Evolutionary conservation across 179 eudicot genomes (phyloP).

Genomic region (Amaranthus tricolor): DNA sequence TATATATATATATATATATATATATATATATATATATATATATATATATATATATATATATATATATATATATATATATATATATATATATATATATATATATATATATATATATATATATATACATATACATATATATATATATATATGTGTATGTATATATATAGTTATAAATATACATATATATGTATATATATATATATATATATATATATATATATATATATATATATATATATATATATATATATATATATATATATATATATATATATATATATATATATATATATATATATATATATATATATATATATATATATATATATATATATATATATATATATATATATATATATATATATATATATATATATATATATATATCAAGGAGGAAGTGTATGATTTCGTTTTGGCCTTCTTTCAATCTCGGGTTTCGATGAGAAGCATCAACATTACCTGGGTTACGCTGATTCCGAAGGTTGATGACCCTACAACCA

Average conservation of each 20-base stretch:
- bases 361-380: background rate
- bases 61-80: background rate
- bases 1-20: background rate
- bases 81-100: background rate
- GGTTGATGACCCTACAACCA: no score
- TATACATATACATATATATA: background rate
- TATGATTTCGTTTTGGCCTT: no score
- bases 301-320: background rate
- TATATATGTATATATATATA: background rate
- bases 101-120: background rate
- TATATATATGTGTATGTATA: no score
- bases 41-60: background rate
- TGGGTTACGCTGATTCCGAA: no score
- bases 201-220: background rate
- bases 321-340: background rate
- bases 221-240: background rate
- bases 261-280: background rate
- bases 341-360: background rate
- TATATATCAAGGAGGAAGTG: no score
- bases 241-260: background rate
- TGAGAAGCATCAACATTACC: no score
- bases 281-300: background rate
- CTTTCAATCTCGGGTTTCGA: no score
- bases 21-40: background rate
- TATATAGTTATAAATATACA: background rate